Evolutionary conservation across 2,329 filamentous ascomycete genomes (phyloP), one percentile per base, ranked within the genome.

Genomic region (Penicillium sp.): DNA sequence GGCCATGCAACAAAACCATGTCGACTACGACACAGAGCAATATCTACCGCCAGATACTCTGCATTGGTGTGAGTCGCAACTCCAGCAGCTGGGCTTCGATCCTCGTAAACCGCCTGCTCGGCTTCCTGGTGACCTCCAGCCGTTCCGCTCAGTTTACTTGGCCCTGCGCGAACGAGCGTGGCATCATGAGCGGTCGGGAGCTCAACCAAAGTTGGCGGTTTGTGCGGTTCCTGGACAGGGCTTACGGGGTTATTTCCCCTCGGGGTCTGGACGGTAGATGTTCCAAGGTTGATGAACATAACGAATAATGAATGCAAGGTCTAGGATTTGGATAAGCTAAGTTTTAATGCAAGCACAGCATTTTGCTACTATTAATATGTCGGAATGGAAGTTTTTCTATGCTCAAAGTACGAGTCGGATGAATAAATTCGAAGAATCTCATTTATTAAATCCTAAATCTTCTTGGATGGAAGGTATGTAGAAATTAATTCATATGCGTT

Each of bases 1-100:
- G 15, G n/a, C 29, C n/a, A 42, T 59, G 29, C 47, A 43, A 42
- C 42, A 48, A 21, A n/a, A 31, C 7, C 9, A 47, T 17, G 39
- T 29, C 3, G 25, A 35, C 4, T 52, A 47, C 31, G 52, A 61
- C 29, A 49, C 27, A 33, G 56, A 61, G 31, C 38, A 61, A 55
- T 61, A 61, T 19, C 43, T 61, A 23, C 59, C 59, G 0, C 13
- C 29, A 17, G 48, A 54, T 10, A 61, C 59, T 10, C 17, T 56
- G 29, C 43, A 51, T 33, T 61, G 47, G 57, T 50, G 47, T 52
- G 36, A 49, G 27, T 13, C 13, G 23, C 48, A 61, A 41, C 56
- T 61, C 6, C 35, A 59, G 27, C 48, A 58, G 25, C 17, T 61
- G 23, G 44, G 49, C 23, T 61, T 61, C 38, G 52, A 61, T 38